These are phyloP conservation scores for Lathyrus sativus DNA, from an alignment of 306 rosid genomes.

Conservation along the genomic window DNA sequence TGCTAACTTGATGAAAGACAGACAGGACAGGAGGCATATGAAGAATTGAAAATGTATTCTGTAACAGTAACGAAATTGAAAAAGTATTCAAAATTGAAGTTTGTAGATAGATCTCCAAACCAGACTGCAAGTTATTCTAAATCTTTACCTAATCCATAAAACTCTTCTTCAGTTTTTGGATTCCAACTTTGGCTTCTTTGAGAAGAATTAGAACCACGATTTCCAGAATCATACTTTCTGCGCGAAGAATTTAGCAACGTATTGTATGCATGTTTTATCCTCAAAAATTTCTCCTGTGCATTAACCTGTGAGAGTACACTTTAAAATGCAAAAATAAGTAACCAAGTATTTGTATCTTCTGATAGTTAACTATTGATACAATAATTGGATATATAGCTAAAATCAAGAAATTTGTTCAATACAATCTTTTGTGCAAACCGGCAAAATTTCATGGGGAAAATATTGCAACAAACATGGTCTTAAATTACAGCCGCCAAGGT, in stretches of 20 bases:
- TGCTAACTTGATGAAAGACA: conserved; percentile 28
- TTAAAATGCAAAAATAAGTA: conserved; percentile 27
- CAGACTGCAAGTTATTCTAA: conserved; percentile 22
- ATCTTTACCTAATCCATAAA: conserved; percentile 82
- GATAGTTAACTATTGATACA: conserved; percentile 8
- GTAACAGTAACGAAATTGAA: background rate
- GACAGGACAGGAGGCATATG: conserved; percentile 34
- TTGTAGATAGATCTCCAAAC: conserved; percentile 22
- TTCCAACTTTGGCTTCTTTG: conserved; percentile 56
- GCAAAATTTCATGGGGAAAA: background rate
- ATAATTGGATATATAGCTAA: conserved; percentile 15
- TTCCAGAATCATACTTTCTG: conserved; percentile 65
- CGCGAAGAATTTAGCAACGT: conserved; percentile 79
- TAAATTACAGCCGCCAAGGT: too few species aligned
- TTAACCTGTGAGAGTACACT: conserved; percentile 57
- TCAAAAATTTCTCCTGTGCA: conserved; percentile 90
- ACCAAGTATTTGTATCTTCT: conserved; percentile 4
- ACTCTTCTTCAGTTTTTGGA: conserved; percentile 70
- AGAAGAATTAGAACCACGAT: conserved; percentile 58
- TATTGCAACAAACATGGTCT: too few species aligned
- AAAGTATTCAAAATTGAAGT: conserved; percentile 21
- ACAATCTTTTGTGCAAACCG: background rate
- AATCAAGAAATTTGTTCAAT: conserved; percentile 10
- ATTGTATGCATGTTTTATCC: conserved; percentile 91
- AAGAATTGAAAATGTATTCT: conserved; percentile 1